phyloP scores from a whole-genome alignment of 1,139 yeast genomes.

The Arxiozyma slooffiae region DNA sequence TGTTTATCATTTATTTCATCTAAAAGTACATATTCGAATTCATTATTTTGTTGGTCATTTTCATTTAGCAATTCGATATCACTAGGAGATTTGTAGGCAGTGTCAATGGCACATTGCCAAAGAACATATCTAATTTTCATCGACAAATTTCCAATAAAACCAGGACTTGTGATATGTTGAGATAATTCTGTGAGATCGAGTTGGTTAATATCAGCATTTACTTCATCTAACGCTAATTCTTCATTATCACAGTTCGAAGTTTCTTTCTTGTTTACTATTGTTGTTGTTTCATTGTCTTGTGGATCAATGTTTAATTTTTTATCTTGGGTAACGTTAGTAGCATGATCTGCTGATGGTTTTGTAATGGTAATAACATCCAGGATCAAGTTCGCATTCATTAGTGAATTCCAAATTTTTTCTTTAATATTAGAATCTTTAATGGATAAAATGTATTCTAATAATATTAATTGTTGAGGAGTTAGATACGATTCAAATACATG shows the following conservation, averaged over 20 bases:
- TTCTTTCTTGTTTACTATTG: conserved; percentile 6
- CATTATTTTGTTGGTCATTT: conserved; percentile 16
- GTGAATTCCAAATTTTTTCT: conserved; percentile 41
- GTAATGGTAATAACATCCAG: conserved; percentile 30
- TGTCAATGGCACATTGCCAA: conserved; percentile 67
- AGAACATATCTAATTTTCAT: conserved; percentile 57
- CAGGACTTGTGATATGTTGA: conserved; percentile 38
- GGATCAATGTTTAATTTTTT: conserved; percentile 7
- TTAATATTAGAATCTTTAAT: conserved; percentile 21
- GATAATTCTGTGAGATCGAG: conserved; percentile 32
- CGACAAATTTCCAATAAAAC: conserved; percentile 47
- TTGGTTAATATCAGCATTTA: conserved; percentile 22
- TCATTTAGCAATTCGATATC: conserved; percentile 17
- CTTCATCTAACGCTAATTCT: conserved; percentile 7
- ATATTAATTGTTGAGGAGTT: conserved; percentile 51
- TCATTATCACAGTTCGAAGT: conserved; percentile 13
- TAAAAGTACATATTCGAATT: conserved; percentile 16
- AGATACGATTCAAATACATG: conserved; percentile 50
- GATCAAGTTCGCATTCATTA: conserved; percentile 44
- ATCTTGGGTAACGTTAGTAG: not conserved
- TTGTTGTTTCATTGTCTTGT: conserved; percentile 7
- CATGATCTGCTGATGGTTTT: not conserved
- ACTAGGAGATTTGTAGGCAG: conserved; percentile 31
- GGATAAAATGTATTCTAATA: conserved; percentile 40
- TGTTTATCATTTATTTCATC: conserved; percentile 25